Conservation (phyloP, 768 basidiomycete genomes). For the Cyathus striatus region DNA sequence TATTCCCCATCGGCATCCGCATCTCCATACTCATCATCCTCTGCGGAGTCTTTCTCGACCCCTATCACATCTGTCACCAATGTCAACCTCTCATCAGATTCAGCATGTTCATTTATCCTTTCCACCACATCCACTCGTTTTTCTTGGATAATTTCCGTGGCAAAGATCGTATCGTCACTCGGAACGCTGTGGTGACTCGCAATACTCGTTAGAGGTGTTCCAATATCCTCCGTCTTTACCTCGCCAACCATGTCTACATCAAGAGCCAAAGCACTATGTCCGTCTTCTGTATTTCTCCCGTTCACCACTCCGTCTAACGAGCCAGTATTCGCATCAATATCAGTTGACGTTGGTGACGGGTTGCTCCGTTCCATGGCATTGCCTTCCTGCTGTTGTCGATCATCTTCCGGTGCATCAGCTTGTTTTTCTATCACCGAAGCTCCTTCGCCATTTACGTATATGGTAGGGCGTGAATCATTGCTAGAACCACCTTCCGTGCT, state of each 20-base stretch:
- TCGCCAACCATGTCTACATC: slow-evolving; percentile 15
- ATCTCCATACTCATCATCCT: slow-evolving; percentile 30
- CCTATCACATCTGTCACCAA: slow-evolving; percentile 17
- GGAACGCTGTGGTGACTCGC: slow-evolving; percentile 53
- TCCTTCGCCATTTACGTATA: neutral
- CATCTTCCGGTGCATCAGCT: neutral
- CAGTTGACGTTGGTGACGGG: neutral
- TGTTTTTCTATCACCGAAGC: slow-evolving; percentile 1
- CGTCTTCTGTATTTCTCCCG: slow-evolving; percentile 1
- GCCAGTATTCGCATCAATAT: neutral
- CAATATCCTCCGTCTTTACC: slow-evolving; percentile 49
- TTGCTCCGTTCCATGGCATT: neutral
- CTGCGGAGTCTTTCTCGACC: slow-evolving; percentile 24
- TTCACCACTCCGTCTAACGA: slow-evolving; percentile 2
- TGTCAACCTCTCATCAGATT: slow-evolving; percentile 21
- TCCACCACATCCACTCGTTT: slow-evolving; percentile 5
- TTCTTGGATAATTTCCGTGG: slow-evolving; percentile 15
- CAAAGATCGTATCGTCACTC: slow-evolving; percentile 53
- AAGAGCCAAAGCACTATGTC: neutral
- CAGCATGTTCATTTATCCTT: slow-evolving; percentile 18
- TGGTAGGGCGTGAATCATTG: neutral
- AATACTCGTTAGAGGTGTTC: slow-evolving; percentile 41
- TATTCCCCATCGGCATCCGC: slow-evolving; percentile 34
- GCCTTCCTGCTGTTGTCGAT: neutral
- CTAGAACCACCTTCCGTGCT: neutral